Evolutionary conservation across 805 yeast species (phyloP), one percentile per base, ranked within the genome.

Genomic region (Zygotorulaspora florentina): DNA sequence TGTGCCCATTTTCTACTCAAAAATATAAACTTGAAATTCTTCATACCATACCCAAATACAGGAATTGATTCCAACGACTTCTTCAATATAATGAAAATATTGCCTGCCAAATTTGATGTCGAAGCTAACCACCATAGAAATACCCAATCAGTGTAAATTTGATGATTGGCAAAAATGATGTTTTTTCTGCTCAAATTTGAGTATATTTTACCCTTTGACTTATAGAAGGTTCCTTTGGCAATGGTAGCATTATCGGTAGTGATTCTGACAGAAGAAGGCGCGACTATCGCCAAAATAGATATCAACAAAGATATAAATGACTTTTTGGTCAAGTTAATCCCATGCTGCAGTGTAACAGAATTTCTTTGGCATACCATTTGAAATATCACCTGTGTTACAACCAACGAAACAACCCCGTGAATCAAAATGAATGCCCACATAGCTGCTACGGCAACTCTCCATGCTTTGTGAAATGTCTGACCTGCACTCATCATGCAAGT

Each of bases 131-230:
- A 90, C 98, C 98, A 90, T 43, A 88, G 56, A 56, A 79, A 88
- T 10, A 85, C 73, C 98, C 98, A 90, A 62, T 90, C 98, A 3
- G 90, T 80, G 64, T 91, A 90, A 23, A 90, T 82, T 67, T 89
- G 96, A 65, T 90, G 98, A 62, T 91, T 90, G 10, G 95, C 80
- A 33, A 90, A 81, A 38, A 85, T 63, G 2, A 90, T 74, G 0
- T 85, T 73, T 39, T 80, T 74, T 18, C 76, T 76, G 8, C 71
- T 64, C 39, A 82, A 59, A n/a, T 43, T 44, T 2, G 68, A 62
- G 7, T 47, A 13, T 11, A 64, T 48, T 39, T 57, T 49, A 2
- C 59, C 55, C 9, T 48, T 53, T n/a, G 47, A 43, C 46, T 43
- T 55, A 45, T 48, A 48, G 52, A 71, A 65, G 7, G 69, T 57